These are phyloP conservation scores for Magnaporthales sp. DNA, from an alignment of 2,329 filamentous ascomycete genomes.

Conservation along the genomic window DNA sequence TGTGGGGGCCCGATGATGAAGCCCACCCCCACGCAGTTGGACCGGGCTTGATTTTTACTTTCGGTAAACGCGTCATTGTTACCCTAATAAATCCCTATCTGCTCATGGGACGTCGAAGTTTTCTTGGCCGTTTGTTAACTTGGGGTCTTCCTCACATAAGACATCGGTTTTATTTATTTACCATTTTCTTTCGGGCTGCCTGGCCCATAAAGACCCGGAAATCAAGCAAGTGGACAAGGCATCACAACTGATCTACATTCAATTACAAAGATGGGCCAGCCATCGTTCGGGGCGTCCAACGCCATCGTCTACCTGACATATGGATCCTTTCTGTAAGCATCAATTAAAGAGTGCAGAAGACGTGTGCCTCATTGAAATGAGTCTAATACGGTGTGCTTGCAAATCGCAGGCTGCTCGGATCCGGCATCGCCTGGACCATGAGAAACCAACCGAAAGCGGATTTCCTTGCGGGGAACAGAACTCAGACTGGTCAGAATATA, in stretches of 20 bases:
- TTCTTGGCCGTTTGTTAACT: background rate
- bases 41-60: background rate
- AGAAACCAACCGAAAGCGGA: conserved; percentile 58
- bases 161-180: background rate
- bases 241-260: background rate
- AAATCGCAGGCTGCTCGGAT: conserved; percentile 50
- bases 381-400: background rate
- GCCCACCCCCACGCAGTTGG: background rate
- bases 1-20: background rate
- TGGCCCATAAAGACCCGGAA: background rate
- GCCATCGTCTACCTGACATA: conserved; percentile 78
- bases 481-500: conserved; percentile 65
- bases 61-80: background rate
- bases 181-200: background rate
- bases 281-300: conserved; percentile 69
- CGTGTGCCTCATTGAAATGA: background rate
- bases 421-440: conserved; percentile 47
- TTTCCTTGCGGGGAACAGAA: conserved; percentile 69
- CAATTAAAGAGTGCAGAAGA: background rate
- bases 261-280: conserved; percentile 54
- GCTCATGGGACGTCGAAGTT: background rate
- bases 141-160: background rate
- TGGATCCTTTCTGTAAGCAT: conserved; percentile 60
- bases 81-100: background rate
- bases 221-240: background rate